Evolutionary conservation across 139 green algal genomes (phyloP), one percentile per base, ranked within the genome.

Genomic region (Diplosphaera chodatii): DNA sequence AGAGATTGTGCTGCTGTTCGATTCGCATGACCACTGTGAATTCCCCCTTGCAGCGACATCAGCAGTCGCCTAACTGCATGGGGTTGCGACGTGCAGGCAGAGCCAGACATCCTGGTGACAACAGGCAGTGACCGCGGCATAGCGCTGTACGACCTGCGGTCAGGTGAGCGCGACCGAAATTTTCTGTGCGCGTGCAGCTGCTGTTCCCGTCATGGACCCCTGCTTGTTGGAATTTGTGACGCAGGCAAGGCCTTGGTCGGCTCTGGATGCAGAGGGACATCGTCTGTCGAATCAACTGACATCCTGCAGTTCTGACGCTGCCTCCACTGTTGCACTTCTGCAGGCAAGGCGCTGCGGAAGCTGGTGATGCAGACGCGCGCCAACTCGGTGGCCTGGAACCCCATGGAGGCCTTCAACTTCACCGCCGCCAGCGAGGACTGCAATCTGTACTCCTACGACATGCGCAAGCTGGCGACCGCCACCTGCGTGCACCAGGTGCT

Each of bases 391-490:
- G 85, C 85, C 0, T 99, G 95, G 94, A 99, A 99, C 79, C 95
- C 95, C 0, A 93, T 97, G 85, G 95, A 99, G 79, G 81, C 95
- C 1, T 96, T 99, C 83, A 98, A 98, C 87, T 99, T 99, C 82
- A 96, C 88, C 27, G 85, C 82, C 15, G 95, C 93, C 32, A 97
- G 91, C 73, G 95, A 99, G 81, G 96, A 99, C 84, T 95, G 87
- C 84, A 90, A 85, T 79, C 82, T 96, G 48, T 99, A 99, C 80
- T 95, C 87, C 1, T 99, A 94, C 64, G 95, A 99, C 85, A 98
- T 99, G 93, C 88, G 95, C 34, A 91, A 88, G 70, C 82, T 99
- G 34, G 29, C 79, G 21, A 81, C 64, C 16, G 93, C 95, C 10
- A 78, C 79, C 3, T 96, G 86, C 73, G 88, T 99, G 70, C 95